Evolutionary conservation across 305 asterid genomes (phyloP).

Genomic region (Fraxinus albicans): DNA sequence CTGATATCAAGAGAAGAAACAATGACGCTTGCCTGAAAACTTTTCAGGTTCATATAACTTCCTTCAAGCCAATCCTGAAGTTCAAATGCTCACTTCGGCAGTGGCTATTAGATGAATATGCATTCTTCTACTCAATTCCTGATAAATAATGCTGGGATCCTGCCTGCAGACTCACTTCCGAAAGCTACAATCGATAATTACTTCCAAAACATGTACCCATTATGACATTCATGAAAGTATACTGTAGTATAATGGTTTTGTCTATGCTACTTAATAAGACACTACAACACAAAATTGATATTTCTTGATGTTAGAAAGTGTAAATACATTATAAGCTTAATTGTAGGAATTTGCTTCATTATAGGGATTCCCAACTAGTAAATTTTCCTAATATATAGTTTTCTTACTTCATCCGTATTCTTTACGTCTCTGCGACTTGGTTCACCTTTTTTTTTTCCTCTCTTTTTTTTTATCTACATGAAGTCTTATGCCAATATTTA

Average conservation of each 20-base stretch:
- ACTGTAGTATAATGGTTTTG: slow-evolving; percentile 10
- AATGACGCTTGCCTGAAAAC: slow-evolving; percentile 42
- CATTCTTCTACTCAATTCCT: slow-evolving; percentile 77
- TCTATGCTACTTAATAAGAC: neutral
- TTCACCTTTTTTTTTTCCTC: no score
- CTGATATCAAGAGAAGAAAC: slow-evolving; percentile 39
- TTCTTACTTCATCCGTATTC: no score
- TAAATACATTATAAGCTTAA: no score
- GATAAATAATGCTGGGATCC: slow-evolving; percentile 88
- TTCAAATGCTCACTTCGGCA: slow-evolving; percentile 67
- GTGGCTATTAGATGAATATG: slow-evolving; percentile 66
- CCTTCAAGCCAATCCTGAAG: slow-evolving; percentile 63
- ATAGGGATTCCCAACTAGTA: no score
- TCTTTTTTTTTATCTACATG: no score
- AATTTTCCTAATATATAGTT: no score
- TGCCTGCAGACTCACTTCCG: slow-evolving; percentile 60
- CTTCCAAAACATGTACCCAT: slow-evolving; percentile 17
- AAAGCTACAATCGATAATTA: slow-evolving; percentile 70
- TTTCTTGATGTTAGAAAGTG: neutral
- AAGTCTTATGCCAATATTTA: no score
- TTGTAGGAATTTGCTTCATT: no score
- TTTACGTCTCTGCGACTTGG: no score
- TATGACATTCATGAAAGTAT: slow-evolving; percentile 5
- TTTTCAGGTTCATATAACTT: slow-evolving; percentile 65
- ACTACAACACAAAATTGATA: neutral